Conservation (phyloP, 495 filamentous ascomycete genomes). For the Penicillium atrosanguineum region DNA sequence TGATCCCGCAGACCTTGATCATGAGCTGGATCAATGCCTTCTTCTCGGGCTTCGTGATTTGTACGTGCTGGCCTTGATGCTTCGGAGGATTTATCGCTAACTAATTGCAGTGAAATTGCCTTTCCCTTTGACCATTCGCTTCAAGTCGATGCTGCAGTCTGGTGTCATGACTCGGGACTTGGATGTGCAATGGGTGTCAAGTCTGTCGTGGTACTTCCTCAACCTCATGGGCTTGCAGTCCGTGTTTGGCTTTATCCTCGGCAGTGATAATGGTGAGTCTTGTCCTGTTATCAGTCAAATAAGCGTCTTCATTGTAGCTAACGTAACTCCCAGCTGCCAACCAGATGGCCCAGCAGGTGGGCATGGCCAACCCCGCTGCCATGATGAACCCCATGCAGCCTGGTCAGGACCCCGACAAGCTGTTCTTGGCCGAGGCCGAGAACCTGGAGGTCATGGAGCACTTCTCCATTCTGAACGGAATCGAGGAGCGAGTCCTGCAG, state of each 20-base stretch:
- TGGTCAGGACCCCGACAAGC: slow-evolving; percentile 91
- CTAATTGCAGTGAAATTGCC: slow-evolving; percentile 81
- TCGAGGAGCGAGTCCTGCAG: slow-evolving; percentile 77
- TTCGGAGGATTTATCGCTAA: slow-evolving; percentile 15
- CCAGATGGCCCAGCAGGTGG: slow-evolving; percentile 95
- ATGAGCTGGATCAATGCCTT: slow-evolving; percentile 99
- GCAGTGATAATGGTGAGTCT: slow-evolving; percentile 84
- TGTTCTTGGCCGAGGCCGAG: slow-evolving; percentile 87
- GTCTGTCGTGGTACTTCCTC: slow-evolving; percentile 97
- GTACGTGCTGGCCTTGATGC: slow-evolving; percentile 50
- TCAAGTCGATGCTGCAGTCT: slow-evolving; percentile 98
- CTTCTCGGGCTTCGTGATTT: slow-evolving; percentile 95
- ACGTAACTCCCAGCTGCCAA: slow-evolving; percentile 65
- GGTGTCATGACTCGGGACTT: slow-evolving; percentile 93
- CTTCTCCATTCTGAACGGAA: slow-evolving; percentile 80
- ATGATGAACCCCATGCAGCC: slow-evolving; percentile 80
- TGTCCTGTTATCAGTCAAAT: background rate
- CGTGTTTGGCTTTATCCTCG: slow-evolving; percentile 96
- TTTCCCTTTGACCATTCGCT: slow-evolving; percentile 95
- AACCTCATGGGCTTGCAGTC: slow-evolving; percentile 94
- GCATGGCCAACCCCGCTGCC: slow-evolving; percentile 67
- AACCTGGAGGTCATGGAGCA: slow-evolving; percentile 94
- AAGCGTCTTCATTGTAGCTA: slow-evolving; percentile 1
- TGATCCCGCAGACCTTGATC: slow-evolving; percentile 96
- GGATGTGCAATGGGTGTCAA: slow-evolving; percentile 97